Evolutionary conservation across 1,284 basidiomycete genomes (phyloP), one percentile per base, ranked within the genome.

Genomic region (Lentinula novae-zelandiae): DNA sequence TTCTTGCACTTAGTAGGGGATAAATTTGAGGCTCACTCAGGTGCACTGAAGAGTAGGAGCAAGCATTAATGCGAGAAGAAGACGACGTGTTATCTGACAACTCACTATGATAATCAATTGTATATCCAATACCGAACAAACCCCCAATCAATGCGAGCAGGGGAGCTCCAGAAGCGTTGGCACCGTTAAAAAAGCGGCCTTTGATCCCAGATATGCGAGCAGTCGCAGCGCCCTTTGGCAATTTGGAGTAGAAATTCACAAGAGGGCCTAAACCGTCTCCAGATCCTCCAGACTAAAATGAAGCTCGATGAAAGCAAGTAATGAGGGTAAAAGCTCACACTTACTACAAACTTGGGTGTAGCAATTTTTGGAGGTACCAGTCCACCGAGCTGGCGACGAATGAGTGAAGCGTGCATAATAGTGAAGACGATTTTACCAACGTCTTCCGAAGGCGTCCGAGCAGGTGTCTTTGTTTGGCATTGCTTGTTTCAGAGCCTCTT

Each of bases 331-430:
- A 38, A 17, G 52, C 12, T 3, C 34, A 33, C 22, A 74, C 91
- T 72, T 76, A 95, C 92, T 64, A 96, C 88, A 68, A 92, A 87
- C 62, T 85, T 83, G 3, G 95, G 95, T 22, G 95, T 93, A 60
- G 95, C 95, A 71, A 98, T 90, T 82, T 98, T 98, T 60, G 95
- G 95, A 51, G 95, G 95, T 69, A 97, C 87, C 64, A 96, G 85
- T 61, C 87, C 86, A 67, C 83, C 82, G 68, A 95, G 86, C 71
- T 89, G 84, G 72, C 91, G 90, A 73, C 92, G 89, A 74, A 87
- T 80, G 76, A 92, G 85, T 63, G 93, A 86, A 67, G 92, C 83
- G 79, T 89, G 84, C 93, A 96, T 96, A 71, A 63, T 72, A 38
- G 58, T 64, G 64, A 60, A 54, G 44, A 55, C n/a, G 61, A 64